These are phyloP conservation scores for Agrostemma githago DNA, from an alignment of 148 eudicot genomes.

Conservation along the genomic window DNA sequence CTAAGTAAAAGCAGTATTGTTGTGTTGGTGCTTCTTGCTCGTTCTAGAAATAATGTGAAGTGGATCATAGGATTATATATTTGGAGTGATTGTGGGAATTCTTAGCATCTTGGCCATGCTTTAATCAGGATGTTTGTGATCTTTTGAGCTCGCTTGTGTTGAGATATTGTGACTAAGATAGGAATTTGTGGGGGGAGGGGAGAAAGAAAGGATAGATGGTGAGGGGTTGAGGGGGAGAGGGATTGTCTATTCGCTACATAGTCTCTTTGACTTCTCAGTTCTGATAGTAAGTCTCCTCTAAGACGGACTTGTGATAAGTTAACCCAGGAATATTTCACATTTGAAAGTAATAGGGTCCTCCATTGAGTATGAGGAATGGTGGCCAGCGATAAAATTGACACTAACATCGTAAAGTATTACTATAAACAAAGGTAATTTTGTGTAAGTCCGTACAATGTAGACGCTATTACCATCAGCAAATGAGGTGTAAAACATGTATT, in stretches of 20 bases:
- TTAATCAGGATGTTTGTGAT: neutral
- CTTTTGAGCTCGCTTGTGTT: too few species aligned
- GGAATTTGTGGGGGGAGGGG: neutral
- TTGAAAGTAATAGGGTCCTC: neutral
- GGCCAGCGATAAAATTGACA: too few species aligned
- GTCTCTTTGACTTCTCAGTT: neutral
- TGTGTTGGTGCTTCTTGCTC: neutral
- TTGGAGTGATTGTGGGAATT: neutral
- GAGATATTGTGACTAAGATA: too few species aligned
- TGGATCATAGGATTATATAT: neutral
- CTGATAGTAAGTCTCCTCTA: neutral
- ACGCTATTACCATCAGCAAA: too few species aligned
- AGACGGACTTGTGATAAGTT: neutral
- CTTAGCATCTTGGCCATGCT: neutral
- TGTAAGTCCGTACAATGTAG: too few species aligned
- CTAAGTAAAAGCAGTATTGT: neutral
- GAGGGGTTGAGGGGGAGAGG: neutral
- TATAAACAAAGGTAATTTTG: too few species aligned
- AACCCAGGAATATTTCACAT: neutral
- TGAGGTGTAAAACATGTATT: too few species aligned
- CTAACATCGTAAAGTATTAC: too few species aligned
- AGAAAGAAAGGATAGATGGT: neutral
- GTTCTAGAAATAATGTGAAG: neutral
- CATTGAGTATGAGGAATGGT: too few species aligned
- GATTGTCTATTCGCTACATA: neutral